phyloP scores from a whole-genome alignment of 2,329 filamentous ascomycete species.

The Neurospora crassa region DNA sequence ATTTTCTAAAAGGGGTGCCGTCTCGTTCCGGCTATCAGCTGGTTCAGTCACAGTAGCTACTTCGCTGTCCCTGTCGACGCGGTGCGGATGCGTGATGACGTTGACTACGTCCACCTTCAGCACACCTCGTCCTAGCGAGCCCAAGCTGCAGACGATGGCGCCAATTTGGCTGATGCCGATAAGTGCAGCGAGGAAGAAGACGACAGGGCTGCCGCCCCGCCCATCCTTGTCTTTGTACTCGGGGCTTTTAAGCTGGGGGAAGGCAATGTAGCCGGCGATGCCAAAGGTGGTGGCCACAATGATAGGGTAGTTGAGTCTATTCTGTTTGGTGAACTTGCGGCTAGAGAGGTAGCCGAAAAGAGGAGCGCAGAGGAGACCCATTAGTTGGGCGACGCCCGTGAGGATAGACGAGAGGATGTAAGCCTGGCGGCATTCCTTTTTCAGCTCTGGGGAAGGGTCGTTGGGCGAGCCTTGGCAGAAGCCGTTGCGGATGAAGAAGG shows the following conservation, averaged over 20 bases:
- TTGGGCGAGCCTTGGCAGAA: constrained; percentile 62
- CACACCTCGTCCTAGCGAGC: constrained; percentile 73
- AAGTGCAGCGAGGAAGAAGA: constrained; percentile 69
- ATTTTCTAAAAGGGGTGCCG: constrained; percentile 30
- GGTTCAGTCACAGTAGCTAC: constrained; percentile 19
- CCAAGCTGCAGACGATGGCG: constrained; percentile 91
- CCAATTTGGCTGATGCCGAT: constrained; percentile 93
- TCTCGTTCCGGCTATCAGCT: constrained; percentile 23
- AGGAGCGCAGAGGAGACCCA: constrained; percentile 77
- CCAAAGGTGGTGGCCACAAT: constrained; percentile 63
- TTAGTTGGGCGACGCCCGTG: constrained; percentile 79
- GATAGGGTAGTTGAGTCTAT: constrained; percentile 62
- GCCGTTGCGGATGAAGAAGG: constrained; percentile 74
- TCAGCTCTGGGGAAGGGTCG: constrained; percentile 55
- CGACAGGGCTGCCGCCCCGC: constrained; percentile 54
- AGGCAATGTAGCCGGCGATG: constrained; percentile 65
- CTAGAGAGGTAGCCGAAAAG: constrained; percentile 80
- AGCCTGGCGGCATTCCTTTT: constrained; percentile 73
- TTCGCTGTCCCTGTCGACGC: constrained; percentile 19
- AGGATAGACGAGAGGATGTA: constrained; percentile 83
- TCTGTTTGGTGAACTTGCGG: constrained; percentile 55
- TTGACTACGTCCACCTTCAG: constrained; percentile 39
- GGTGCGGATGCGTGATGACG: constrained; percentile 15
- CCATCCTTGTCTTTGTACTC: constrained; percentile 57
- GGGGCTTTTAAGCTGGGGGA: constrained; percentile 69